These are phyloP conservation scores for Russula griseocarnosa DNA, from an alignment of 768 basidiomycete species.

Conservation along the genomic window DNA sequence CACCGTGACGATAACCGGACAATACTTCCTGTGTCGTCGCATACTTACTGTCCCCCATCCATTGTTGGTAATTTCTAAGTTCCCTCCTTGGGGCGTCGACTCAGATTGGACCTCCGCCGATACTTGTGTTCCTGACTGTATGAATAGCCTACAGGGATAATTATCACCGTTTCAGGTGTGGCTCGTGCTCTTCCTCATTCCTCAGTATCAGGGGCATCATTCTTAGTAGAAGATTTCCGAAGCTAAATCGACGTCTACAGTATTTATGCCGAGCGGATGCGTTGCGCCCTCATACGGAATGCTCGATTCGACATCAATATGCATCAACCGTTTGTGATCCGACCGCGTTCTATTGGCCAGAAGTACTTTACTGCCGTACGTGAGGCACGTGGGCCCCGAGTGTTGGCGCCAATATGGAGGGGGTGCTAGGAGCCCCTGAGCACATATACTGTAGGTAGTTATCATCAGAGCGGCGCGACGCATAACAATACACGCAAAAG, in stretches of 20 bases:
- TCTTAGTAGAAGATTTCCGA: not conserved
- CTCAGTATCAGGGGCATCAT: not conserved
- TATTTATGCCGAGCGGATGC: not conserved
- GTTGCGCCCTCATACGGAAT: not conserved
- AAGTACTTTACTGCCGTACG: not conserved
- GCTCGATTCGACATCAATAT: not conserved
- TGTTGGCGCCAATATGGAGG: not conserved
- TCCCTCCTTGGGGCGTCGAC: not conserved
- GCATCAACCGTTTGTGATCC: not conserved
- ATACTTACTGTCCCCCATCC: not conserved
- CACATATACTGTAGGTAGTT: too few species aligned
- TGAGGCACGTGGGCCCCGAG: not conserved
- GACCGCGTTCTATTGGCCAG: not conserved
- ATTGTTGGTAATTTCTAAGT: not conserved
- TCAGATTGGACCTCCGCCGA: conserved; percentile 2
- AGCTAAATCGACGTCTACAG: not conserved
- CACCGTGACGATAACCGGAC: not conserved
- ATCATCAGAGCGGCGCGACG: not conserved
- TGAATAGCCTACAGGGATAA: not conserved
- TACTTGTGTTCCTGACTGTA: not conserved
- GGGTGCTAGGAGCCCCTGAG: not conserved
- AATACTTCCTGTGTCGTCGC: not conserved
- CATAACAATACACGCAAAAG: too few species aligned
- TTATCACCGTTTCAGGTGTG: not conserved
- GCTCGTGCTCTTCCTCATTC: not conserved